These are phyloP conservation scores for Chalciporus sphaerocephalus DNA, from an alignment of 768 basidiomycete species.

Conservation along the genomic window DNA sequence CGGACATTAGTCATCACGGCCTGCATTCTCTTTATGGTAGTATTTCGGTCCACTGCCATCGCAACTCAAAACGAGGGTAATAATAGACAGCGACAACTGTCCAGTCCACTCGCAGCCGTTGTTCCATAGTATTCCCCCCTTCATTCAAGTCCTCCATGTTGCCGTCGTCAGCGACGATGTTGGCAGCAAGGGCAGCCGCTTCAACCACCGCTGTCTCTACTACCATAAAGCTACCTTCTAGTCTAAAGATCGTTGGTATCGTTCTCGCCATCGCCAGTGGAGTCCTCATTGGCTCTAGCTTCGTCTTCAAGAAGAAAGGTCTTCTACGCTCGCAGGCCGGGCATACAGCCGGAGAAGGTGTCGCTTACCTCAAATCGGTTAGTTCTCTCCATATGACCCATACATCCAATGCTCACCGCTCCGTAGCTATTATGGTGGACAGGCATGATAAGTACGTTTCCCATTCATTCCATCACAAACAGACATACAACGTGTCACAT, in stretches of 20 bases:
- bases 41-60: slow-evolving; percentile 11
- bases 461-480: too few relatives aligned
- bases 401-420: slow-evolving; percentile 8
- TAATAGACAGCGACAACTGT: slow-evolving; percentile 12
- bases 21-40: slow-evolving; percentile 9
- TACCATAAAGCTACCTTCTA: slow-evolving; percentile 35
- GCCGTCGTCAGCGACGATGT: slow-evolving; percentile 24
- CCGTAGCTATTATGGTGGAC: slow-evolving; percentile 83
- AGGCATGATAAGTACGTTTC: slow-evolving; percentile 70
- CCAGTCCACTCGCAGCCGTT: too few relatives aligned
- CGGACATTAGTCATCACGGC: too few relatives aligned
- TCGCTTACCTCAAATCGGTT: slow-evolving; percentile 92
- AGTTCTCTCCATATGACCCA: slow-evolving; percentile 29
- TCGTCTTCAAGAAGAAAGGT: slow-evolving; percentile 98
- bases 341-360: slow-evolving; percentile 75
- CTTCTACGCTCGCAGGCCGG: slow-evolving; percentile 78
- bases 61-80: too few relatives aligned
- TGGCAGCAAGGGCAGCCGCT: slow-evolving; percentile 28
- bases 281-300: slow-evolving; percentile 84
- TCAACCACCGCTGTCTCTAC: slow-evolving; percentile 36
- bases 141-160: slow-evolving; percentile 25
- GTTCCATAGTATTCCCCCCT: too few relatives aligned
- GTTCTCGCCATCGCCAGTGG: slow-evolving; percentile 75
- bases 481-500: background rate
- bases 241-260: slow-evolving; percentile 71